phyloP scores from a whole-genome alignment of 106 monocot genomes.

The Dactylorhiza incarnata region DNA sequence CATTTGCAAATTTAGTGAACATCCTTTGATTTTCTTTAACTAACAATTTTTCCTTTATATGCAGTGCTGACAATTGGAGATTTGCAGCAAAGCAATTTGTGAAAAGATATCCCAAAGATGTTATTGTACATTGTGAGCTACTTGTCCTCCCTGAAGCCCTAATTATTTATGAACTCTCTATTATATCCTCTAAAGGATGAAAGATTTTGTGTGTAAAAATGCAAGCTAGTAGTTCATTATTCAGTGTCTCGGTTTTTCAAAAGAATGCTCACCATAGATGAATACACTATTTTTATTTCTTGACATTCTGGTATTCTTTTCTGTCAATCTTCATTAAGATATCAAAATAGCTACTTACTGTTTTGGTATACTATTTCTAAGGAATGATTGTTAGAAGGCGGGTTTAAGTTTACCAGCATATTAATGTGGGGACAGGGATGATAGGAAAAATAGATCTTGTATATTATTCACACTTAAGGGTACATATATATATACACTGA shows the following conservation, averaged over 20 bases:
- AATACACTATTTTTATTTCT: neutral
- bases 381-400: too few relatives aligned
- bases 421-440: too few relatives aligned
- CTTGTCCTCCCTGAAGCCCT: too few relatives aligned
- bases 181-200: neutral
- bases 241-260: neutral
- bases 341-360: too few relatives aligned
- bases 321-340: too few relatives aligned
- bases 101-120: conserved; percentile 62
- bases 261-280: neutral
- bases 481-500: too few relatives aligned
- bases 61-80: conserved; percentile 79
- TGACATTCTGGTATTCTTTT: too few relatives aligned
- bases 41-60: neutral
- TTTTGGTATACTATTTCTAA: too few relatives aligned
- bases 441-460: too few relatives aligned
- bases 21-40: neutral
- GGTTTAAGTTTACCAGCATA: too few relatives aligned
- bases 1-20: neutral
- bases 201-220: neutral
- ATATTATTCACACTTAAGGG: too few relatives aligned
- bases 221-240: neutral
- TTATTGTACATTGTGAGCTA: conserved; percentile 74
- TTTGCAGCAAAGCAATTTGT: conserved; percentile 80
- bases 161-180: neutral